Evolutionary conservation across 139 green algal genomes (phyloP).

Genomic region (Diplosphaera chodatii): DNA sequence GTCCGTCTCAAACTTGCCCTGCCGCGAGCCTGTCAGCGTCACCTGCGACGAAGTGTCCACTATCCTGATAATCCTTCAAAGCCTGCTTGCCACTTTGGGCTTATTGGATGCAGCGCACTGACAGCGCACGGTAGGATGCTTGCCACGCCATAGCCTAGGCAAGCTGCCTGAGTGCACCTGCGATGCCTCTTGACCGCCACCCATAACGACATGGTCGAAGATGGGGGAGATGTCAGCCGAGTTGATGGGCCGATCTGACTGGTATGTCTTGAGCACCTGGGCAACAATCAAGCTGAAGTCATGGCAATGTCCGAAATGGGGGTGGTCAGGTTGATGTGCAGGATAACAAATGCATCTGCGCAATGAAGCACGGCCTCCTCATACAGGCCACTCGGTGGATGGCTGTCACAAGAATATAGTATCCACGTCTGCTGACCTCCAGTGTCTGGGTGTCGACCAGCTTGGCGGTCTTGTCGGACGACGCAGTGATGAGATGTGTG

Average conservation of each 20-base stretch:
- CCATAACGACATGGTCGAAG: conserved; percentile 88
- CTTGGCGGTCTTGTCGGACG: conserved; percentile 85
- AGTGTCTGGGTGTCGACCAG: conserved; percentile 79
- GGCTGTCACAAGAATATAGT: no score
- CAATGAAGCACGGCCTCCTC: no score
- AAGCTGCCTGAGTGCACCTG: conserved; percentile 8
- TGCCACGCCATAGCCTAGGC: no score
- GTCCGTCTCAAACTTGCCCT: conserved; percentile 88
- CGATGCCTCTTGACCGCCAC: conserved; percentile 87
- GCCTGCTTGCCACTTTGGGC: no score
- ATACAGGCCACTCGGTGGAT: no score
- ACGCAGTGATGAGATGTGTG: conserved; percentile 92
- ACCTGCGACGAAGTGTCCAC: conserved; percentile 53
- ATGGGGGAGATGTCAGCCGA: conserved; percentile 85
- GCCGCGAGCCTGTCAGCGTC: conserved; percentile 84
- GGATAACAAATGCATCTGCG: no score
- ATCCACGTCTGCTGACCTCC: conserved; percentile 18
- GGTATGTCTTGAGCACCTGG: conserved; percentile 84
- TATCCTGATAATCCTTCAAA: no score
- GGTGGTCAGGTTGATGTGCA: no score
- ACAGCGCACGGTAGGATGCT: no score
- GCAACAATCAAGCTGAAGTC: no score
- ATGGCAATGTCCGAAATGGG: no score
- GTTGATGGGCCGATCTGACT: conserved; percentile 82
- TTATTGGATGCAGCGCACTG: neutral